A percentile compares a stretch with the other conserved stretches of the same genome.
phyloP scores from a whole-genome alignment of 768 basidiomycete genomes.

The Bullera alba region DNA sequence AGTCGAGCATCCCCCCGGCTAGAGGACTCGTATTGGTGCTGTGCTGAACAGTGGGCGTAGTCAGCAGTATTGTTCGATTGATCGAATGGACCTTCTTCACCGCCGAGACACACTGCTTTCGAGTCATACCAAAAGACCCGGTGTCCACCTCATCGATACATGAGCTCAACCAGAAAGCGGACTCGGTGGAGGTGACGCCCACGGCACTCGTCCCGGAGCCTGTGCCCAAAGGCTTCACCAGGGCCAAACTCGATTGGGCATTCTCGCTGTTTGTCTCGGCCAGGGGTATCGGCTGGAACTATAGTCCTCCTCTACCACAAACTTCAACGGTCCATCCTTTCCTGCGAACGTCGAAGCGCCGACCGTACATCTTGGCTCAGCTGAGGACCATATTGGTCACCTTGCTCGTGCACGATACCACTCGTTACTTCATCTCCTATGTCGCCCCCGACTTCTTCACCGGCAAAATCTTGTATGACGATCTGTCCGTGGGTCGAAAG shows the following conservation, averaged over 20 bases:
- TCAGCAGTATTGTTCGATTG: too few relatives aligned
- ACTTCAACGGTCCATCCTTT: slow-evolving; percentile 18
- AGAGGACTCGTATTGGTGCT: too few relatives aligned
- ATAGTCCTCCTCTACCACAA: slow-evolving; percentile 11
- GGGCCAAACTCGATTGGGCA: slow-evolving; percentile 30
- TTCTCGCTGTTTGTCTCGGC: slow-evolving; percentile 17
- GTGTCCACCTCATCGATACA: too few relatives aligned
- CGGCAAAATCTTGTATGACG: slow-evolving; percentile 16
- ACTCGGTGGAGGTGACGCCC: neutral
- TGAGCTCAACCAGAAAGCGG: too few relatives aligned
- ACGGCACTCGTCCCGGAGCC: slow-evolving; percentile 16
- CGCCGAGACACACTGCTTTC: too few relatives aligned
- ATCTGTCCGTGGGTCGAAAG: slow-evolving; percentile 5
- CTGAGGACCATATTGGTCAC: slow-evolving; percentile 1
- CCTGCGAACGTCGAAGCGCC: slow-evolving; percentile 14
- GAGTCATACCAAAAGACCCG: too few relatives aligned
- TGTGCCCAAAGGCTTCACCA: slow-evolving; percentile 21
- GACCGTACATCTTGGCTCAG: slow-evolving; percentile 8
- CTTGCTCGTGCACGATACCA: too few relatives aligned
- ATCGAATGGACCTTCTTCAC: too few relatives aligned
- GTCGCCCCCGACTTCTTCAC: slow-evolving; percentile 17
- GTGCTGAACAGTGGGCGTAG: too few relatives aligned
- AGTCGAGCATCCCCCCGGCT: too few relatives aligned
- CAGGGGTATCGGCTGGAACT: slow-evolving; percentile 27
- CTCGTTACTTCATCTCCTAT: too few relatives aligned